phyloP scores from a whole-genome alignment of 495 filamentous ascomycete species.

The Diplogelasinospora grovesii region DNA sequence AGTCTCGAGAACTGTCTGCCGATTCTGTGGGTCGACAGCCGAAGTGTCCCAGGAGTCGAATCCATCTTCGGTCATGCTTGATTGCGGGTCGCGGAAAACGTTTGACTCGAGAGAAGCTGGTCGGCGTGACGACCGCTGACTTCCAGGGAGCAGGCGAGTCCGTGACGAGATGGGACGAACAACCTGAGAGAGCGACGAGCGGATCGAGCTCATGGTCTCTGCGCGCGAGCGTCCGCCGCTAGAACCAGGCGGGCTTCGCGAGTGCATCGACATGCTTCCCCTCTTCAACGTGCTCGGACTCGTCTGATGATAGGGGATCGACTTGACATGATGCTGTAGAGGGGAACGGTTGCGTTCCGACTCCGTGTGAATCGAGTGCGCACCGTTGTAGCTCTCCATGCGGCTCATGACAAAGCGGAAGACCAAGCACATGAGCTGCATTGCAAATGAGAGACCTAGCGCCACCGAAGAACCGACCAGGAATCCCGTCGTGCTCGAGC shows the following conservation, averaged over 20 bases:
- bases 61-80: conserved; percentile 39
- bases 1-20: conserved; percentile 45
- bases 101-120: conserved; percentile 31
- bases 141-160: conserved; percentile 34
- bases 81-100: conserved; percentile 20
- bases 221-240: conserved; percentile 34
- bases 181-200: conserved; percentile 45
- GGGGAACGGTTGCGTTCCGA: conserved; percentile 20
- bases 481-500: conserved; percentile 21
- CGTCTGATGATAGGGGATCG: conserved; percentile 41
- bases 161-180: conserved; percentile 46
- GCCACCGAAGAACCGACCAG: conserved; percentile 33
- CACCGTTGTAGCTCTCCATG: conserved; percentile 15
- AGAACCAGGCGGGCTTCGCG: conserved; percentile 30
- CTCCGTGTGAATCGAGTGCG: conserved; percentile 21
- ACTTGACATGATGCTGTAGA: conserved; percentile 31
- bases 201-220: conserved; percentile 47
- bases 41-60: conserved; percentile 68
- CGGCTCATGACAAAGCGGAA: conserved; percentile 29
- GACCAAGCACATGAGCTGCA: conserved; percentile 35
- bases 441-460: conserved; percentile 33
- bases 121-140: conserved; percentile 23
- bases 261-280: conserved; percentile 20
- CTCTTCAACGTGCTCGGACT: conserved; percentile 21
- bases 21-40: conserved; percentile 50